These are phyloP conservation scores for Dioscorea zingiberensis DNA, from an alignment of 106 monocot species.

Conservation along the genomic window DNA sequence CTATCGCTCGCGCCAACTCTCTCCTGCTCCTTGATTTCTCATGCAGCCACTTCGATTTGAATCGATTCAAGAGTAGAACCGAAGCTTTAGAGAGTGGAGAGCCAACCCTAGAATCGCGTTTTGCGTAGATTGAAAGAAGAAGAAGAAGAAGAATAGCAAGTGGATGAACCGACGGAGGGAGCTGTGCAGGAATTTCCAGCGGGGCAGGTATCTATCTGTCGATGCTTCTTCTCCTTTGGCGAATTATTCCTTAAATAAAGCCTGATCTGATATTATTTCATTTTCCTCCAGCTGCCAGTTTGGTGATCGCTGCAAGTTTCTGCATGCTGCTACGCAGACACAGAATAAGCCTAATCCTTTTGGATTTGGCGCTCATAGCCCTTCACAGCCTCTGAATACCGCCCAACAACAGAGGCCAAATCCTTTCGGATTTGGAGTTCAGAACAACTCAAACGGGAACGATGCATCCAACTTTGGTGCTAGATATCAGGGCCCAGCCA, in stretches of 20 bases:
- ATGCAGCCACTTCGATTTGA: too few species aligned
- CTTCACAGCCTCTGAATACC: slow-evolving; percentile 10
- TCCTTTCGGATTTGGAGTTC: slow-evolving; percentile 83
- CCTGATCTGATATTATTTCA: too few species aligned
- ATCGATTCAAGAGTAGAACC: too few species aligned
- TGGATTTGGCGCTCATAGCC: slow-evolving; percentile 30
- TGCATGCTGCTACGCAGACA: slow-evolving; percentile 59
- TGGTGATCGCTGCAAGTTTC: slow-evolving; percentile 84
- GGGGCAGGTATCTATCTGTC: slow-evolving; percentile 33
- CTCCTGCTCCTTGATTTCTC: too few species aligned
- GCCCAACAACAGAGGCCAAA: slow-evolving; percentile 57
- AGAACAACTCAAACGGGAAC: slow-evolving; percentile 29
- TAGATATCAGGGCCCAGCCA: slow-evolving; percentile 25
- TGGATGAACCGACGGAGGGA: slow-evolving; percentile 54
- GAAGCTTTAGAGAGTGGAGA: too few species aligned
- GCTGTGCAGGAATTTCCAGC: slow-evolving; percentile 50
- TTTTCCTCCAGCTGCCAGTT: slow-evolving; percentile 63
- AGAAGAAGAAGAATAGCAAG: too few species aligned
- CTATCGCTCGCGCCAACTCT: too few species aligned
- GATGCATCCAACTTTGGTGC: slow-evolving; percentile 25
- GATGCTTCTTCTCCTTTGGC: too few species aligned
- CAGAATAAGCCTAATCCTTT: slow-evolving; percentile 38
- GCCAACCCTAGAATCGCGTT: background rate
- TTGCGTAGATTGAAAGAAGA: too few species aligned
- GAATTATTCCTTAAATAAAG: too few species aligned